A percentile compares a stretch with the other conserved stretches of the same genome.
phyloP scores from a whole-genome alignment of 805 yeast genomes.

The Ogataea methylovora region DNA sequence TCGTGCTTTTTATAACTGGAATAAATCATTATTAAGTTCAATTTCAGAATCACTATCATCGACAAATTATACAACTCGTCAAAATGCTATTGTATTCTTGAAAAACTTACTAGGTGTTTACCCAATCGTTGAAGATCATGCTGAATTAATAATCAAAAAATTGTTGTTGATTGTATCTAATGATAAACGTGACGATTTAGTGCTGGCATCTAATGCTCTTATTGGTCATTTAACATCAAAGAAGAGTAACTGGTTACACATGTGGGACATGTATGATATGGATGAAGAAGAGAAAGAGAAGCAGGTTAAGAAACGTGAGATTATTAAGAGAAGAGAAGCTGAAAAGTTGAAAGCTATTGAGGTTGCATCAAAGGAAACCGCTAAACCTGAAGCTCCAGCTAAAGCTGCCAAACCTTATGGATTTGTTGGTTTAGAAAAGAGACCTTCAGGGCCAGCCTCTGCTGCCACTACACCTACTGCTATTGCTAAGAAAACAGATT shows the following conservation, averaged over 20 bases:
- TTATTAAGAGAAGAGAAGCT: slow-evolving; percentile 11
- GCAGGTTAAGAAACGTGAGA: slow-evolving; percentile 16
- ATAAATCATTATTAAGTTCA: slow-evolving; percentile 37
- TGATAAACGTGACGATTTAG: slow-evolving; percentile 74
- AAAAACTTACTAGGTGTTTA: slow-evolving; percentile 52
- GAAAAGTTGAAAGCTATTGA: slow-evolving; percentile 10
- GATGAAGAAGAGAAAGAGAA: slow-evolving; percentile 32
- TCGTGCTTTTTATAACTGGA: slow-evolving; percentile 45
- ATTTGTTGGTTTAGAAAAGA: slow-evolving; percentile 17
- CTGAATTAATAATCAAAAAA: slow-evolving; percentile 39
- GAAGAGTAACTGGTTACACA: slow-evolving; percentile 39
- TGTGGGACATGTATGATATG: slow-evolving; percentile 52
- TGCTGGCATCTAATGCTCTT: slow-evolving; percentile 66
- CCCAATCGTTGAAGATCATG: slow-evolving; percentile 64
- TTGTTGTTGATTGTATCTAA: slow-evolving; percentile 39
- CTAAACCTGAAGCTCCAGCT: neutral
- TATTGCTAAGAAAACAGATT: neutral
- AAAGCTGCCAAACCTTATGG: slow-evolving; percentile 20
- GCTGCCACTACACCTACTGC: neutral
- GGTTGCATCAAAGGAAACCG: slow-evolving; percentile 3
- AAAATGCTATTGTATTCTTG: slow-evolving; percentile 73
- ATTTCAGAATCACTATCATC: slow-evolving; percentile 36
- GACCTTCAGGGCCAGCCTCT: slow-evolving; percentile 6
- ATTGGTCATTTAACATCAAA: slow-evolving; percentile 57
- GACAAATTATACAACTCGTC: slow-evolving; percentile 65